phyloP scores from a whole-genome alignment of 2,329 filamentous ascomycete genomes.

The Fusarium verrucosum region DNA sequence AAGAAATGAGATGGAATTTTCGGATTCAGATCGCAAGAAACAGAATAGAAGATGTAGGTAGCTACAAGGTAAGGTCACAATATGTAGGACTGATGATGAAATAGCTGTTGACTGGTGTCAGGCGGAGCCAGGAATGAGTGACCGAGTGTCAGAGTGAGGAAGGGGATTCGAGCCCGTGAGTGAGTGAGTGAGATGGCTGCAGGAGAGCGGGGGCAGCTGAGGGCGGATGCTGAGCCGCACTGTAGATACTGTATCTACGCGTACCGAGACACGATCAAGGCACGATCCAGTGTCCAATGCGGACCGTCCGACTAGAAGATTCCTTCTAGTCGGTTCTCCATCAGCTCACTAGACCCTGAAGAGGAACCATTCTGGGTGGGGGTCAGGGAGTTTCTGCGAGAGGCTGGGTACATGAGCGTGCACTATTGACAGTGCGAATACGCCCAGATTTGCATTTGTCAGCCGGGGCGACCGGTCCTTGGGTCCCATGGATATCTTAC shows the following conservation, averaged over 20 bases:
- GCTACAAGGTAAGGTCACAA: conserved; percentile 10
- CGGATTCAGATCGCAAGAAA: conserved; percentile 34
- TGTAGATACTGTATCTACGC: conserved; percentile 19
- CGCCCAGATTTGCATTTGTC: conserved; percentile 40
- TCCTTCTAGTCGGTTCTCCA: conserved; percentile 45
- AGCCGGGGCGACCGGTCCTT: conserved; percentile 33
- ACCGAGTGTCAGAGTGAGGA: no score
- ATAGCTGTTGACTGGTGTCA: conserved; percentile 35
- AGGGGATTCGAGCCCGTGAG: conserved; percentile 3
- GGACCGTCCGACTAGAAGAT: conserved; percentile 11
- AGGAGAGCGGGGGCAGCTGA: conserved; percentile 19
- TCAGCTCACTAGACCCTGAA: conserved; percentile 18
- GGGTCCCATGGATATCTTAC: conserved; percentile 23
- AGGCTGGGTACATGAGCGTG: conserved; percentile 15
- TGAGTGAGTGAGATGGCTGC: conserved; percentile 20
- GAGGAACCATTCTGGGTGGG: conserved; percentile 19
- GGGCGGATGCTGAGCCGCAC: conserved; percentile 21
- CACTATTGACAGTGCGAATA: conserved; percentile 31
- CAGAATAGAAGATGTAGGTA: conserved; percentile 15
- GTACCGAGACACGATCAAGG: background rate
- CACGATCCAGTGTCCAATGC: conserved; percentile 7
- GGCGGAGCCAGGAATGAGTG: conserved; percentile 33
- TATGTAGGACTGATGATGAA: conserved; percentile 43
- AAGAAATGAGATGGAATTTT: conserved; percentile 24
- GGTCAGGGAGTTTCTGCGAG: conserved; percentile 11